Base-by-base conservation (phyloP, 305 asterid species). In the Solanum hybrid region DNA sequence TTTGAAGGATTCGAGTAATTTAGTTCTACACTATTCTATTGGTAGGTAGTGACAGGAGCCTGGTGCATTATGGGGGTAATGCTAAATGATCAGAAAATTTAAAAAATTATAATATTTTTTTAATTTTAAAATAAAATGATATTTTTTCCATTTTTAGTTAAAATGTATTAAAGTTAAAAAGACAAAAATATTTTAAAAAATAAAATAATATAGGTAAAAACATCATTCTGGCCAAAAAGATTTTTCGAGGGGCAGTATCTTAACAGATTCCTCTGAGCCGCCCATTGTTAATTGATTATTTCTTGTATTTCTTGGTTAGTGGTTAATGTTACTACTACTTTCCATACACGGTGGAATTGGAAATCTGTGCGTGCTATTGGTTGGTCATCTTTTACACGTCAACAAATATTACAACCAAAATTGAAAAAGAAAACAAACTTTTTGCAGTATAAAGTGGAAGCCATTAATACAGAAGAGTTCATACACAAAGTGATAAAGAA, bases 321-420 rank as follows among this genome's bases (percentile, higher is more conserved):
- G 45, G 87, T 84, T 31, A 31, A 2, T 10, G 76, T 84, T 51
- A 19, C 31, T 51, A 84, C 42, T 51, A 84, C 42, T 45, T 82
- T 82, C 87, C 40, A 45, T 82, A 82, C 38, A 19, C 10, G 87
- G 87, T 84, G 87, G 73, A 38, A 38, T 37, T 37, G 42, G 42
- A 51, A 51, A 84, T 84, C 42, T 10, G 75, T 51, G 87, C 75
- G 17, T 51, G 75, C 75, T 31, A 84, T 84, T 51, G 87, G 87
- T 31, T 51, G 87, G 87, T 51, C 87, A 84, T 84, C 75, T 51
- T 31, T 84, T 6, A 72, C 76, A 84, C 87, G 87, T 84, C 75
- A 56, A 84, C 76, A 29, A 31, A 29, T 27, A 27, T 81, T 87
- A 15, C 36, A 37, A 38, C 29, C 24, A 6, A 66, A 13, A 72